phyloP scores from a whole-genome alignment of 192 early-diverging fungal species.

The Umbelopsis ramanniana region DNA sequence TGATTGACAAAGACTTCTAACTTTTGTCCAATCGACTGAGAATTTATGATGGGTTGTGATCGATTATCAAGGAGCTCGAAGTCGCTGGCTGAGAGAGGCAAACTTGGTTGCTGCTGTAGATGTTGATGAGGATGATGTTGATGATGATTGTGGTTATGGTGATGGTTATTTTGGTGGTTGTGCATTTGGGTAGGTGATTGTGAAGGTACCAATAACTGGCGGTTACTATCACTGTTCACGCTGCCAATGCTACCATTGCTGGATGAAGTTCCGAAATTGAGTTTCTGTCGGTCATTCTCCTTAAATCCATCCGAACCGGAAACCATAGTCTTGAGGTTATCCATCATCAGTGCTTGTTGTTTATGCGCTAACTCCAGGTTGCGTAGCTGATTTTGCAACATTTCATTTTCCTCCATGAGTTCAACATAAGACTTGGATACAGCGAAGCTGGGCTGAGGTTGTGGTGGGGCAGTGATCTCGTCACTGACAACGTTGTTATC shows the following conservation, averaged over 20 bases:
- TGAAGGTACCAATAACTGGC: background rate
- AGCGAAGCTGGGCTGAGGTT: conserved; percentile 46
- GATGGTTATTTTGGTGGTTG: background rate
- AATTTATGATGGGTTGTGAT: conserved; percentile 14
- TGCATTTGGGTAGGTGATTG: background rate
- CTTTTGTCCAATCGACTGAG: conserved; percentile 10
- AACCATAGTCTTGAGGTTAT: conserved; percentile 31
- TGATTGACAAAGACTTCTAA: conserved; percentile 7
- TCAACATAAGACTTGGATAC: conserved; percentile 42
- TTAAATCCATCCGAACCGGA: background rate
- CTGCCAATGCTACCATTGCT: conserved; percentile 2
- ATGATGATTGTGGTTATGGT: background rate
- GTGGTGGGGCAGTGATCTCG: conserved; percentile 43
- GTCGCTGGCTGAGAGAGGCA: background rate
- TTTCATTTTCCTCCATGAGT: conserved; percentile 45
- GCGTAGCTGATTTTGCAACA: conserved; percentile 37
- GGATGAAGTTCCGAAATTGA: background rate
- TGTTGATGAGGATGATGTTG: conserved; percentile 4
- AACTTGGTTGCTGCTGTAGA: background rate
- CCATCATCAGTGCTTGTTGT: conserved; percentile 37
- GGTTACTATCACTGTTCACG: background rate
- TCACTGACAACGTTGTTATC: conserved; percentile 36
- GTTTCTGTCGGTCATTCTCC: background rate
- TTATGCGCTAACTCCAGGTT: conserved; percentile 36
- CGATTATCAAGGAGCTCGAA: conserved; percentile 13